Conservation (phyloP, 2,329 filamentous ascomycete species). For the Fusarium burgessii region DNA sequence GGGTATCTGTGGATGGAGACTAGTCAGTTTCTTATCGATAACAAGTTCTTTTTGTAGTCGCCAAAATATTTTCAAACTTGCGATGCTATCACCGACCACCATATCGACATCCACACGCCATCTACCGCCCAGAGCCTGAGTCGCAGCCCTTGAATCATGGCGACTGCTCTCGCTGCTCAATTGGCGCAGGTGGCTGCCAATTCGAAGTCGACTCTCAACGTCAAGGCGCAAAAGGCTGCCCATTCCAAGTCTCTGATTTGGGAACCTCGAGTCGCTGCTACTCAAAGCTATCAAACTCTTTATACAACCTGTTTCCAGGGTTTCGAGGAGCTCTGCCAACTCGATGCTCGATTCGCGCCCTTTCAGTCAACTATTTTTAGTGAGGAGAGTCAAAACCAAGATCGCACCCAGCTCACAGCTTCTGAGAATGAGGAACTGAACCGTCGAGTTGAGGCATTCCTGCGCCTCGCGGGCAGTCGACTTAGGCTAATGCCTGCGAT, state of each 20-base stretch:
- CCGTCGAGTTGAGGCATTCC: constrained; percentile 80
- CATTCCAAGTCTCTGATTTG: constrained; percentile 97
- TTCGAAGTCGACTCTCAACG: constrained; percentile 89
- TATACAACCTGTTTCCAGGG: constrained; percentile 89
- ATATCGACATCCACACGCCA: constrained; percentile 37
- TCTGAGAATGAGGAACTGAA: constrained; percentile 87
- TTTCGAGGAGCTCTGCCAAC: constrained; percentile 88
- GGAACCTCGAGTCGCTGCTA: constrained; percentile 83
- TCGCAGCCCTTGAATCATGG: constrained; percentile 65
- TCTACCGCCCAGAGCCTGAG: constrained; percentile 43
- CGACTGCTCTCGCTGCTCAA: constrained; percentile 90
- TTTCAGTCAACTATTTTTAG: constrained; percentile 89
- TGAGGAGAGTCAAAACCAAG: constrained; percentile 90
- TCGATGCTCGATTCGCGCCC: constrained; percentile 81
- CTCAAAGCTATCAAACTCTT: constrained; percentile 90
- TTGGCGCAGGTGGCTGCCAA: constrained; percentile 91
- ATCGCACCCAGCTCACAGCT: constrained; percentile 85
- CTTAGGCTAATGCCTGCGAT: constrained; percentile 87
- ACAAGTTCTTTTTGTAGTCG: constrained; percentile 40
- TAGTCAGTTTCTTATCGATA: constrained; percentile 49
- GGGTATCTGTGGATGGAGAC: background rate
- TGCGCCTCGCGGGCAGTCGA: constrained; percentile 81
- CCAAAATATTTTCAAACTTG: constrained; percentile 49
- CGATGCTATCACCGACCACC: constrained; percentile 36
- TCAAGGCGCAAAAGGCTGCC: constrained; percentile 90